phyloP scores from a whole-genome alignment of 306 rosid species.

The Cucumis cinereus region DNA sequence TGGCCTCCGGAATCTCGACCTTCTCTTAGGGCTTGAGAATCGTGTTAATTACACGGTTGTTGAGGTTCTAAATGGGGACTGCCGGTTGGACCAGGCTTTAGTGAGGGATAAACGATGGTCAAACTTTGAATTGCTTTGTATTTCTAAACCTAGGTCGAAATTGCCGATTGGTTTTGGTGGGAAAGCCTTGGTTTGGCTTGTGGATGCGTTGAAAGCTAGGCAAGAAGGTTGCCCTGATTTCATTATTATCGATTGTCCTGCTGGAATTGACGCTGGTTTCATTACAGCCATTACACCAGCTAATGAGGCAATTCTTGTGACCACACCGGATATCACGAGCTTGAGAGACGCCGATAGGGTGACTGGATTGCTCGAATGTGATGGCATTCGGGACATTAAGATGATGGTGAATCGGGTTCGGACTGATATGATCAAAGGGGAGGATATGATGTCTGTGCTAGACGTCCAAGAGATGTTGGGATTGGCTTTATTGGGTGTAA shows the following conservation, averaged over 20 bases:
- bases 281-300: conserved; percentile 96
- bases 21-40: conserved; percentile 85
- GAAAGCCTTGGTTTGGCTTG: conserved; percentile 82
- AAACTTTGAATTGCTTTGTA: conserved; percentile 82
- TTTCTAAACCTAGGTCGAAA: conserved; percentile 84
- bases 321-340: conserved; percentile 86
- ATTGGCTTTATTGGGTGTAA: conserved; percentile 67
- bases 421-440: conserved; percentile 92
- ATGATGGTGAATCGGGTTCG: conserved; percentile 92
- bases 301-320: conserved; percentile 74
- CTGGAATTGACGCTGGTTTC: conserved; percentile 94
- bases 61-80: conserved; percentile 93
- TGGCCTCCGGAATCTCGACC: conserved; percentile 96
- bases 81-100: conserved; percentile 87
- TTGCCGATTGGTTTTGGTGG: conserved; percentile 88
- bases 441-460: conserved; percentile 95
- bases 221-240: conserved; percentile 62
- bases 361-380: conserved; percentile 80
- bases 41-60: conserved; percentile 90
- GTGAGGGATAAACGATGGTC: conserved; percentile 97
- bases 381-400: conserved; percentile 91
- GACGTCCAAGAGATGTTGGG: conserved; percentile 98
- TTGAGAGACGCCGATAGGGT: conserved; percentile 91
- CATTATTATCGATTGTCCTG: conserved; percentile 83
- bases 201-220: conserved; percentile 71